Evolutionary conservation across 2,329 filamentous ascomycete genomes (phyloP).

Genomic region (Periconia digitata): DNA sequence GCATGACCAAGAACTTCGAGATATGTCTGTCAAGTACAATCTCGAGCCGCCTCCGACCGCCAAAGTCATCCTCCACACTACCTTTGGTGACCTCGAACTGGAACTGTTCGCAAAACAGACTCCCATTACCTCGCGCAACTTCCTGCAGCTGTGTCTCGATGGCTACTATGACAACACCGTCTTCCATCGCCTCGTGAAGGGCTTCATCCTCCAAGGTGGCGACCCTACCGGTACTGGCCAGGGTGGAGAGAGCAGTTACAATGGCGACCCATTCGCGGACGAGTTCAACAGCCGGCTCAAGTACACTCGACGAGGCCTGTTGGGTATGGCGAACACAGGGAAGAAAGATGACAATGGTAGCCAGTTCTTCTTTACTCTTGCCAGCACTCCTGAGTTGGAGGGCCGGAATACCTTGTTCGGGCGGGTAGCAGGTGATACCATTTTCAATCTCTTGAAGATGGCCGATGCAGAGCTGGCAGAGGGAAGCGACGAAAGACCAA

Average conservation of each 20-base stretch:
- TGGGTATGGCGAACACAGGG: constrained; percentile 96
- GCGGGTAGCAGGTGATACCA: constrained; percentile 86
- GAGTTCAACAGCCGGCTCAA: constrained; percentile 91
- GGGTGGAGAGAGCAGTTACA: constrained; percentile 90
- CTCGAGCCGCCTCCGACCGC: constrained; percentile 93
- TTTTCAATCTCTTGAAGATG: constrained; percentile 95
- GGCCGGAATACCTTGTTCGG: constrained; percentile 94
- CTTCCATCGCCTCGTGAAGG: constrained; percentile 89
- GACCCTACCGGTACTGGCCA: constrained; percentile 91
- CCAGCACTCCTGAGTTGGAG: constrained; percentile 77
- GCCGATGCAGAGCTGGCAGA: constrained; percentile 78
- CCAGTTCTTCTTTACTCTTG: constrained; percentile 96
- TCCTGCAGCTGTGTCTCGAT: constrained; percentile 90
- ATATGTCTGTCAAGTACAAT: constrained; percentile 89
- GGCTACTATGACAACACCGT: constrained; percentile 93
- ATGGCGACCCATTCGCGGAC: constrained; percentile 79
- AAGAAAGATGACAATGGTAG: constrained; percentile 79
- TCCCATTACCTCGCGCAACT: constrained; percentile 89
- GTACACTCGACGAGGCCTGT: constrained; percentile 84
- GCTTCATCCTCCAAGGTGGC: constrained; percentile 92
- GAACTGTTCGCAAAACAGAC: constrained; percentile 95
- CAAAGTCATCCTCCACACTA: constrained; percentile 88
- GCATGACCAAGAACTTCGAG: background rate
- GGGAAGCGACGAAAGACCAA: constrained; percentile 77
- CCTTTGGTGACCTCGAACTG: constrained; percentile 82